A percentile compares a stretch with the other conserved stretches of the same genome.
Evolutionary conservation across 306 rosid genomes (phyloP).

Genomic region (Trifolium fragiferum): DNA sequence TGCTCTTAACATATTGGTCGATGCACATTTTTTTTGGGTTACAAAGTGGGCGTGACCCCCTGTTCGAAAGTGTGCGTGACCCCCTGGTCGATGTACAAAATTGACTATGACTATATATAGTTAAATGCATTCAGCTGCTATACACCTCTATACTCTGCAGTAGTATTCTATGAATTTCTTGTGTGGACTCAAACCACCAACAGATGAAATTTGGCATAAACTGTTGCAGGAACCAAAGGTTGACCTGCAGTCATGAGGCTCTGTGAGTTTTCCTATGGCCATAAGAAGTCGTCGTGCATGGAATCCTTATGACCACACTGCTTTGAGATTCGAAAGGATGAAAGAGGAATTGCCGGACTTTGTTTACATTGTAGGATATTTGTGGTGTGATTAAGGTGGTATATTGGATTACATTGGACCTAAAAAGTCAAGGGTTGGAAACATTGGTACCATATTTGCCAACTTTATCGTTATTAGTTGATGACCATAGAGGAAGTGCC

Average conservation of each 20-base stretch:
- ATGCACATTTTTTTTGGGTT: background rate
- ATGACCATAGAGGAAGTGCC: background rate
- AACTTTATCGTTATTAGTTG: background rate
- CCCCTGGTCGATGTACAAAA: no score
- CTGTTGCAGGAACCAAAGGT: background rate
- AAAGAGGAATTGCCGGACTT: background rate
- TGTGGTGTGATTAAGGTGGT: background rate
- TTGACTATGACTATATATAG: background rate
- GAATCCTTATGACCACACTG: no score
- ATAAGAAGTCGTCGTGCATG: no score
- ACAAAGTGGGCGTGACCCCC: no score
- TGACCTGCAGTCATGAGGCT: background rate
- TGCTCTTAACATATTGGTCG: background rate
- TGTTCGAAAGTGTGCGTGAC: no score
- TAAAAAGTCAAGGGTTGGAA: background rate
- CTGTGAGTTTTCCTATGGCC: background rate
- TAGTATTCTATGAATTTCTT: no score
- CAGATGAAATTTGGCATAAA: background rate
- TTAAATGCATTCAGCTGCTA: background rate
- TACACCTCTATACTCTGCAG: background rate
- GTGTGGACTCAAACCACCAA: background rate
- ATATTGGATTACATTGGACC: background rate
- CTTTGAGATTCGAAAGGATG: background rate
- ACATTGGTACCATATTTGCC: background rate
- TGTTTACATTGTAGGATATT: background rate